Percentiles rank a stretch among this genome's conserved stretches.
Evolutionary conservation across 2,329 filamentous ascomycete species (phyloP).

Genomic region (Sclerotinia subarctica): DNA sequence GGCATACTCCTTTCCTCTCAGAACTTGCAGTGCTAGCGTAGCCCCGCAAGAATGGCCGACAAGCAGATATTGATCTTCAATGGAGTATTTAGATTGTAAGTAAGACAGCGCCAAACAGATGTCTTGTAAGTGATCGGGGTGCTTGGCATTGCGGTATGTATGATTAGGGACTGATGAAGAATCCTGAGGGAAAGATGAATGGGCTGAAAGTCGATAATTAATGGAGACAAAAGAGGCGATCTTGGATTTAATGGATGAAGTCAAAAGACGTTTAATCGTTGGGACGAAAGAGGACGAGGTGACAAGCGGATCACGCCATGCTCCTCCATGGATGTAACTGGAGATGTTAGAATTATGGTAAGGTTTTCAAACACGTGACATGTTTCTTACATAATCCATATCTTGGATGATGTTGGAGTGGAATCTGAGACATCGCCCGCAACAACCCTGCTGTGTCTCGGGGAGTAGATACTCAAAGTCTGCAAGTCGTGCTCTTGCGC

Average conservation of each 20-base stretch:
- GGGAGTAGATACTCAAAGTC: constrained; percentile 9
- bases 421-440: neutral
- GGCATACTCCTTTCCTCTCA: constrained; percentile 1
- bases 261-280: constrained; percentile 45
- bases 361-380: neutral
- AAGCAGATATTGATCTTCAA: constrained; percentile 50
- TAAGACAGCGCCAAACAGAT: constrained; percentile 50
- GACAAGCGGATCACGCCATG: constrained; percentile 58
- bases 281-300: constrained; percentile 47
- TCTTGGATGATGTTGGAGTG: neutral
- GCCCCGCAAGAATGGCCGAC: constrained; percentile 63
- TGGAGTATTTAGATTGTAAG: constrained; percentile 47
- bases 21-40: constrained; percentile 57
- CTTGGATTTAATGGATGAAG: constrained; percentile 18
- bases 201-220: constrained; percentile 61
- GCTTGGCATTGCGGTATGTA: constrained; percentile 45
- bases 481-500: constrained; percentile 17
- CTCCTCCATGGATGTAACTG: constrained; percentile 55
- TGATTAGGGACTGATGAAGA: constrained; percentile 25
- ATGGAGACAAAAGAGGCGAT: constrained; percentile 64
- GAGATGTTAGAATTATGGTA: neutral
- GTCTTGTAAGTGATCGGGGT: constrained; percentile 61
- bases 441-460: neutral
- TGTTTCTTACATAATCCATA: constrained; percentile 18
- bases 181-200: constrained; percentile 47